Conservation (phyloP, 176 grass and related monocot genomes). For the Tuctoria greenei region DNA sequence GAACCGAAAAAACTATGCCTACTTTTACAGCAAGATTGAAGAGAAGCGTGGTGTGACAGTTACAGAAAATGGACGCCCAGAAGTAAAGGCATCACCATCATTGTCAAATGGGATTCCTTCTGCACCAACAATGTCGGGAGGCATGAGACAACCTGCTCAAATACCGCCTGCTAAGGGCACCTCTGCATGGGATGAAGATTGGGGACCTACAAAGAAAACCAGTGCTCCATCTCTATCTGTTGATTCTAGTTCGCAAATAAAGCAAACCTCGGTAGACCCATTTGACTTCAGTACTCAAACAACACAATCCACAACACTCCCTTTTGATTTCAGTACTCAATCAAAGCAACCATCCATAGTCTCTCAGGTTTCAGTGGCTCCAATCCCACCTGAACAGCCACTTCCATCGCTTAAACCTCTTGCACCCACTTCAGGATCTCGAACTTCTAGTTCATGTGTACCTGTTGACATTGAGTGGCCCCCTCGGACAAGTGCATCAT, state of each 20-base stretch:
- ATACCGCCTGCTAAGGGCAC: constrained; percentile 47
- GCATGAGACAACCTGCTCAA: constrained; percentile 40
- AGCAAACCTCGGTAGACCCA: constrained; percentile 40
- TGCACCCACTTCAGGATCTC: constrained; percentile 43
- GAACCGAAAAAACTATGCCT: too few relatives aligned
- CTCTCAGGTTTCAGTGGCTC: constrained; percentile 41
- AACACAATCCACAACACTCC: constrained; percentile 44
- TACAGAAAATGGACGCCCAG: constrained; percentile 53
- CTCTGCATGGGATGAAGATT: constrained; percentile 90
- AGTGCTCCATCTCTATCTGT: constrained; percentile 39
- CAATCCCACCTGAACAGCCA: constrained; percentile 35
- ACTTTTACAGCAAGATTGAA: constrained; percentile 89
- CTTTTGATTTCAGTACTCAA: constrained; percentile 46
- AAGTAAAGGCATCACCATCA: constrained; percentile 57
- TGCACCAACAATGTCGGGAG: constrained; percentile 40
- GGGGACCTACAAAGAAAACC: constrained; percentile 74
- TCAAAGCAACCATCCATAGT: constrained; percentile 37
- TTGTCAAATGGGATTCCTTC: constrained; percentile 68
- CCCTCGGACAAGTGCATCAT: constrained; percentile 63
- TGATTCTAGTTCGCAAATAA: constrained; percentile 42
- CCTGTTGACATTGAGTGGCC: constrained; percentile 96
- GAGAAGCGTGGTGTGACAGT: constrained; percentile 89
- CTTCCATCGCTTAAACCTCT: constrained; percentile 47
- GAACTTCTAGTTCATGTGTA: constrained; percentile 52
- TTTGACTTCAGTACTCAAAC: constrained; percentile 51